Base-by-base conservation (phyloP, 805 yeast species). In the Metschnikowia reukaufii region DNA sequence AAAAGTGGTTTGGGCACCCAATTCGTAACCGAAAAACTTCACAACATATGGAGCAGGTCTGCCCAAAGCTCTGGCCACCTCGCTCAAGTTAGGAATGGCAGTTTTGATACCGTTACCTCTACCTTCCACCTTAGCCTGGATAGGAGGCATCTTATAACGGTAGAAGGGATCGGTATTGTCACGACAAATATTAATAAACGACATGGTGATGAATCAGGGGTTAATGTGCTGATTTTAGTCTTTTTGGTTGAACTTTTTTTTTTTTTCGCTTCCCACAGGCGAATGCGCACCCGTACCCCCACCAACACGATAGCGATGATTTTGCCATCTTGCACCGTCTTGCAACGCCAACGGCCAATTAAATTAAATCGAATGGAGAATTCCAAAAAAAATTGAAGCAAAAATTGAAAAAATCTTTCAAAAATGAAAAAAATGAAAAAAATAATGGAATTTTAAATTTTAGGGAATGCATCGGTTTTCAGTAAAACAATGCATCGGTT, bases 81-180 rank as follows among this genome's bases (percentile, higher is more conserved):
- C 98, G 33, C 86, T 74, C 45, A 89, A 82, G 71, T 94, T 94
- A 57, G 89, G 81, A 47, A 94, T 84, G 45, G 92, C 95, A 19
- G 99, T 94, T 69, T 90, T 91, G 73, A 94, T 94, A 83, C 99
- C 99, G 74, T 94, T 94, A 76, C 99, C 99, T 67, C 96, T 82
- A 70, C 99, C 99, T 75, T 94, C 98, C 56, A 88, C 88, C 79
- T 94, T 94, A 58, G 97, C 88, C 73, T 88, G 95, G 71, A 94
- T 85, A 36, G 95, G 86, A 65, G 99, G 99, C 99, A 94, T 94
- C 77, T 94, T 94, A 73, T 94, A 94, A 77, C 99, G 96, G 83
- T 94, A 94, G 70, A 94, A 94, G 37, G 97, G 97, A 76, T 94
- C 99, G 63, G 86, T 83, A 77, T 92, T 94, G 64, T 90, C 97